Conservation (phyloP, 2,329 filamentous ascomycete species). For the Colletotrichum sidae region DNA sequence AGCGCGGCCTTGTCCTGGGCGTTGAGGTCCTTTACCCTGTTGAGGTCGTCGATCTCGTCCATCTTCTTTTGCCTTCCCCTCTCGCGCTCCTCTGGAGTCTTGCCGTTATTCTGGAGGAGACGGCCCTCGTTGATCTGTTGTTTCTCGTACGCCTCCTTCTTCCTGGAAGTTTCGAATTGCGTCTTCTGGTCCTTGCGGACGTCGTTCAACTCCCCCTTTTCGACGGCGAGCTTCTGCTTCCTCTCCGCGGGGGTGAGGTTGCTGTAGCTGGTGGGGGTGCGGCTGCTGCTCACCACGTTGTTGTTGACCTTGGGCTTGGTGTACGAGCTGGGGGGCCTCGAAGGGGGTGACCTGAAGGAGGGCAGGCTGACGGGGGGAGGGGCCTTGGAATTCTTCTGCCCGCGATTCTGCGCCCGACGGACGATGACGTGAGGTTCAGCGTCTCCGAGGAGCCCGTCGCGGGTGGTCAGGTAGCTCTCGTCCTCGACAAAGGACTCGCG, state of each 20-base stretch:
- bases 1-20: not conserved
- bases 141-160: not conserved
- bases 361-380: not conserved
- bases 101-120: not conserved
- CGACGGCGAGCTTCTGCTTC: not conserved
- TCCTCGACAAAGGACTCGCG: not conserved
- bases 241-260: not conserved
- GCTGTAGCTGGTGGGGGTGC: not conserved
- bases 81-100: not conserved
- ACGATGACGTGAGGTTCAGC: not conserved
- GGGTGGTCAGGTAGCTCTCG: not conserved
- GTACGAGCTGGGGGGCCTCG: no score
- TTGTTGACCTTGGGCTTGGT: no score
- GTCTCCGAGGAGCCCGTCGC: not conserved
- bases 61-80: not conserved
- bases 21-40: not conserved
- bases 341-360: no score
- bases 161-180: not conserved
- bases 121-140: not conserved
- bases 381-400: not conserved
- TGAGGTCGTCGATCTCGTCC: not conserved
- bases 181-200: not conserved
- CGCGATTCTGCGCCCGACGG: not conserved
- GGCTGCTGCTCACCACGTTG: no score
- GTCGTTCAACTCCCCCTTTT: constrained; percentile 7